Conservation (phyloP, 2,329 filamentous ascomycete species). For the Penicillium griseofulvum region DNA sequence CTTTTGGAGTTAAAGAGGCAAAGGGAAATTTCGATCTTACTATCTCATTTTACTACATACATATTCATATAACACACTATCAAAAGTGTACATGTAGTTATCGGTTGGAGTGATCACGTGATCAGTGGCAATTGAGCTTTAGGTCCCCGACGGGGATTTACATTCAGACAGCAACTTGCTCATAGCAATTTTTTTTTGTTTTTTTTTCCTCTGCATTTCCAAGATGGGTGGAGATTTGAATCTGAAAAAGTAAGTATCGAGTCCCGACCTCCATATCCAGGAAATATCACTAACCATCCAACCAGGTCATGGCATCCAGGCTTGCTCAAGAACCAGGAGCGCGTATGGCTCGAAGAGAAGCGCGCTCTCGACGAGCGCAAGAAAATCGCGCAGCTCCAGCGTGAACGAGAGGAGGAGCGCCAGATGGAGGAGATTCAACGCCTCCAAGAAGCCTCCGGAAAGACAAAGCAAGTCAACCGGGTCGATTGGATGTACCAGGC, state of each 20-base stretch:
- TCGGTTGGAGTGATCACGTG: neutral
- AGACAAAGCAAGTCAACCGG: conserved; percentile 72
- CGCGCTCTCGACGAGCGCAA: conserved; percentile 93
- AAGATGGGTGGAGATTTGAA: conserved; percentile 92
- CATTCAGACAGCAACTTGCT: neutral
- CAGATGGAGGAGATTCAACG: conserved; percentile 87
- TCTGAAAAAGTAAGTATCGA: conserved; percentile 66
- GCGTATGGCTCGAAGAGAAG: conserved; percentile 88
- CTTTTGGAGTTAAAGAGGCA: neutral
- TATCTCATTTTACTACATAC: neutral
- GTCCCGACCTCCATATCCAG: neutral
- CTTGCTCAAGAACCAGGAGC: conserved; percentile 83
- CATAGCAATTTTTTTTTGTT: neutral
- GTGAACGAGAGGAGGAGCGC: conserved; percentile 91
- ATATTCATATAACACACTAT: neutral
- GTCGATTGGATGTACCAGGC: conserved; percentile 99
- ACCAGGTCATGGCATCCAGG: conserved; percentile 81
- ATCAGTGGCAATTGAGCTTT: conserved; percentile 2
- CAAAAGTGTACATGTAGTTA: neutral
- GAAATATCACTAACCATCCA: conserved; percentile 17
- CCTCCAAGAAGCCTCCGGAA: conserved; percentile 84
- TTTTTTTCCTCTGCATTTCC: neutral
- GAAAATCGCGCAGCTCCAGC: conserved; percentile 82
- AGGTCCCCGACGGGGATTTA: neutral
- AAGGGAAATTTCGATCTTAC: too few species aligned